Conservation (phyloP, 257 asterid species). For the Ocimum tenuiflorum region DNA sequence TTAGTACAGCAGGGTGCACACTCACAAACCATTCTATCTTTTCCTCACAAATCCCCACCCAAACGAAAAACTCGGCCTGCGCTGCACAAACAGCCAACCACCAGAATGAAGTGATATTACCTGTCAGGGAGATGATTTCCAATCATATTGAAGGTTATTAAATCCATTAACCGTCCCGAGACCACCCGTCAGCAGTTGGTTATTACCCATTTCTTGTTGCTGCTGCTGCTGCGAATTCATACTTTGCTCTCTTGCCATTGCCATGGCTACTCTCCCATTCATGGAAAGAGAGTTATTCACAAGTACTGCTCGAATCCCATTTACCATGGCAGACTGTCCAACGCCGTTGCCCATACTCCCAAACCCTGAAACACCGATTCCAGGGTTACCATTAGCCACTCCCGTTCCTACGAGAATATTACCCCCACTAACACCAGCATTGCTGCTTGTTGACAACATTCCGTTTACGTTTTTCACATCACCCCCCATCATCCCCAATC, state of each 20-base stretch:
- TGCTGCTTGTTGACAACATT: slow-evolving; percentile 30
- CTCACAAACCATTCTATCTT: slow-evolving; percentile 14
- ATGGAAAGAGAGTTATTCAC: slow-evolving; percentile 50
- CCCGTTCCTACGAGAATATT: slow-evolving; percentile 42
- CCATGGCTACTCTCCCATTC: slow-evolving; percentile 60
- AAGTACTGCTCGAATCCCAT: slow-evolving; percentile 52
- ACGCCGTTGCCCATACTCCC: slow-evolving; percentile 40
- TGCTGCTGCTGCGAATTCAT: slow-evolving; percentile 55
- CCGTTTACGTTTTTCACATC: slow-evolving; percentile 52
- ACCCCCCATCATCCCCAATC: slow-evolving; percentile 35
- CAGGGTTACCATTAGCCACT: slow-evolving; percentile 33
- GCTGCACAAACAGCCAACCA: slow-evolving; percentile 31
- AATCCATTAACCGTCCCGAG: slow-evolving; percentile 63
- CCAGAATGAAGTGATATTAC: not conserved
- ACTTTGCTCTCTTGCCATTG: slow-evolving; percentile 47
- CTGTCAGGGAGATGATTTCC: slow-evolving; percentile 53
- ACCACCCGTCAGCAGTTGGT: slow-evolving; percentile 51
- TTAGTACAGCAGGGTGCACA: slow-evolving; percentile 9
- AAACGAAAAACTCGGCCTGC: not conserved
- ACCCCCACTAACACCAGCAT: slow-evolving; percentile 34
- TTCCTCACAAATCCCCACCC: slow-evolving; percentile 10
- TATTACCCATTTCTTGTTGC: slow-evolving; percentile 62
- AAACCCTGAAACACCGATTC: slow-evolving; percentile 47
- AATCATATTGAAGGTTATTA: slow-evolving; percentile 63
- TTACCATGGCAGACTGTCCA: slow-evolving; percentile 47